These are phyloP conservation scores for Boletus subcaerulescens DNA, from an alignment of 768 basidiomycete genomes.

Conservation along the genomic window DNA sequence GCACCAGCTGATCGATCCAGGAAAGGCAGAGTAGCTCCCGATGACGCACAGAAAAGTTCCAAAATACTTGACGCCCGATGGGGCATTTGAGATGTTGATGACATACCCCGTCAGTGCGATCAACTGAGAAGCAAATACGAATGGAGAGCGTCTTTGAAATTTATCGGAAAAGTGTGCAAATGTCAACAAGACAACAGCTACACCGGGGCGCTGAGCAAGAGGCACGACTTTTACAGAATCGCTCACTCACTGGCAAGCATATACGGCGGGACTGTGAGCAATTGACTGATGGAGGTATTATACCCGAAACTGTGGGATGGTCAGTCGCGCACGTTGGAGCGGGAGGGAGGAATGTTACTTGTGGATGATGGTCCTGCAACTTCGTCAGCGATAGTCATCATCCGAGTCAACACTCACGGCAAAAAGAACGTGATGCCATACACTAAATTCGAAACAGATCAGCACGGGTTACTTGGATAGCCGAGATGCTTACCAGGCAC, in stretches of 20 bases:
- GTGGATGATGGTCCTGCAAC: slow-evolving; percentile 3
- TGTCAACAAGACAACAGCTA: neutral
- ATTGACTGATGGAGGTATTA: neutral
- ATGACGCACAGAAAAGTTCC: neutral
- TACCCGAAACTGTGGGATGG: neutral
- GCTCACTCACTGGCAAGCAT: neutral
- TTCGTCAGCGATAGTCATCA: neutral
- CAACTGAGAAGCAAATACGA: neutral
- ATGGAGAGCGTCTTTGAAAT: neutral
- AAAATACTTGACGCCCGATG: neutral
- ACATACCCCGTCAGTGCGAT: neutral
- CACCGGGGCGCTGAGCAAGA: neutral
- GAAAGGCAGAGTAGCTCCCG: neutral
- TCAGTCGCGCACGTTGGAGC: neutral
- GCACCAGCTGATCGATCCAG: slow-evolving; percentile 1
- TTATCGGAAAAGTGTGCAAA: neutral
- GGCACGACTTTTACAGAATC: no score
- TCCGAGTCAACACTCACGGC: neutral
- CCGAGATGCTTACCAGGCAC: neutral
- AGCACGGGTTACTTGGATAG: neutral
- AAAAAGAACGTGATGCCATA: slow-evolving; percentile 5
- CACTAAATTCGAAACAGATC: neutral
- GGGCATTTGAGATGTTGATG: neutral
- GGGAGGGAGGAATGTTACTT: neutral
- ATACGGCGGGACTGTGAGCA: neutral